Percentiles rank a stretch among this genome's conserved stretches.
Evolutionary conservation across 164 flowering plant genomes (phyloP).

Genomic region (Magnolia officinalis): DNA sequence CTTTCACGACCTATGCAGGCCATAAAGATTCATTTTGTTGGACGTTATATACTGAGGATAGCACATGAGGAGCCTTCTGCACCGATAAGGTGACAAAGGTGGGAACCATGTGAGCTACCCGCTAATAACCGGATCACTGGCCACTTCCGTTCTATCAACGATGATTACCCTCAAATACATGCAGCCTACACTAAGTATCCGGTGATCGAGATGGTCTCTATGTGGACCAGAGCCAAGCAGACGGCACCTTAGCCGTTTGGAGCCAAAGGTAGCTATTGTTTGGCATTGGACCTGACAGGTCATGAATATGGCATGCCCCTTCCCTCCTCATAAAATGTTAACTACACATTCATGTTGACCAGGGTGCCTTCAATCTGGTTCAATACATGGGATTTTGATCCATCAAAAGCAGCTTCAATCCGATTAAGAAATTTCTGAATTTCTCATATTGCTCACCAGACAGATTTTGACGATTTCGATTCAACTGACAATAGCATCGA

Average conservation of each 20-base stretch:
- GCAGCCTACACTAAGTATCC: conserved; percentile 34
- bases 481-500: too few relatives aligned
- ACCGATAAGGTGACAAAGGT: conserved; percentile 30
- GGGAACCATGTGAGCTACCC: conserved; percentile 37
- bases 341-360: too few relatives aligned
- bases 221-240: conserved; percentile 1
- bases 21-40: conserved; percentile 21
- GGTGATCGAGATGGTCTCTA: conserved; percentile 9
- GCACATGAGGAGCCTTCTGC: conserved; percentile 20
- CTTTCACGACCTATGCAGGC: neutral
- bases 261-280: neutral
- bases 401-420: too few relatives aligned
- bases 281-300: too few relatives aligned
- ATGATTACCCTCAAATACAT: conserved; percentile 42
- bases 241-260: neutral
- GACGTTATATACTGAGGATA: conserved; percentile 25
- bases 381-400: too few relatives aligned
- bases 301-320: too few relatives aligned
- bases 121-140: conserved; percentile 23
- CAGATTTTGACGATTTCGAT: too few relatives aligned
- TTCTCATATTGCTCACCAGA: too few relatives aligned
- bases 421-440: too few relatives aligned
- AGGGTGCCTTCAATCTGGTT: too few relatives aligned
- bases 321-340: too few relatives aligned
- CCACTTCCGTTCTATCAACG: conserved; percentile 23